A percentile compares a stretch with the other conserved stretches of the same genome.
Conservation (phyloP, 495 filamentous ascomycete species). For the Tuber magnatum region DNA sequence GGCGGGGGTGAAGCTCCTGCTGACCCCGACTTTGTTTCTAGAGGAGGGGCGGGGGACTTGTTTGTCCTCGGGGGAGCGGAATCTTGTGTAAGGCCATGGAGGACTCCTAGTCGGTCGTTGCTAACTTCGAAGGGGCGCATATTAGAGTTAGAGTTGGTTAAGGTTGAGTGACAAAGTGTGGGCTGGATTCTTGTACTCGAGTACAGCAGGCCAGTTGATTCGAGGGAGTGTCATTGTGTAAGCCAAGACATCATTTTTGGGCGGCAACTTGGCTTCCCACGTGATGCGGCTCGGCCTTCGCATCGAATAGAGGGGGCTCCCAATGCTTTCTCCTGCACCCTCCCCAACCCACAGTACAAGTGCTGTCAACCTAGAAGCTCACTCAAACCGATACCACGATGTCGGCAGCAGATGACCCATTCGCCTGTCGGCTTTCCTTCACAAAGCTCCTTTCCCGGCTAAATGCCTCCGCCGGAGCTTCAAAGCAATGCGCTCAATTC, state of each 20-base stretch:
- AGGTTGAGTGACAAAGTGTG: not conserved
- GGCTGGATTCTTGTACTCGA: not conserved
- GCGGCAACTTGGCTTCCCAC: not conserved
- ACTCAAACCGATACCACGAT: slow-evolving; percentile 10
- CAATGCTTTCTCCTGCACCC: not conserved
- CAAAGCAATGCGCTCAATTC: slow-evolving; percentile 89
- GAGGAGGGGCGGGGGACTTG: not conserved
- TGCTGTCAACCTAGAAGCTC: not conserved
- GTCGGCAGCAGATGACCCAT: slow-evolving; percentile 75
- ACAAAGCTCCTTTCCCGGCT: slow-evolving; percentile 78
- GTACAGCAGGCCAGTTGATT: no score
- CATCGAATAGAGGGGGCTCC: not conserved
- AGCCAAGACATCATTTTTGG: not conserved
- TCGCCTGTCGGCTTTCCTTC: slow-evolving; percentile 97
- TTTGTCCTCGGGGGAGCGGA: slow-evolving; percentile 11
- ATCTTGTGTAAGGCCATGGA: slow-evolving; percentile 34
- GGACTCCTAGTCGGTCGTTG: slow-evolving; percentile 34
- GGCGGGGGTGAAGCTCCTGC: not conserved
- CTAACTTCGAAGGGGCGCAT: slow-evolving; percentile 34
- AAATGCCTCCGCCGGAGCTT: slow-evolving; percentile 77
- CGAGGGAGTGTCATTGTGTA: not conserved
- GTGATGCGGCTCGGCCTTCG: not conserved
- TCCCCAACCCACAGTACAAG: not conserved
- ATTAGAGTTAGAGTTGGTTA: not conserved
- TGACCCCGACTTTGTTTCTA: not conserved